These are phyloP conservation scores for Trypethelium eluteriae DNA, from an alignment of 495 filamentous ascomycete species.

Conservation along the genomic window DNA sequence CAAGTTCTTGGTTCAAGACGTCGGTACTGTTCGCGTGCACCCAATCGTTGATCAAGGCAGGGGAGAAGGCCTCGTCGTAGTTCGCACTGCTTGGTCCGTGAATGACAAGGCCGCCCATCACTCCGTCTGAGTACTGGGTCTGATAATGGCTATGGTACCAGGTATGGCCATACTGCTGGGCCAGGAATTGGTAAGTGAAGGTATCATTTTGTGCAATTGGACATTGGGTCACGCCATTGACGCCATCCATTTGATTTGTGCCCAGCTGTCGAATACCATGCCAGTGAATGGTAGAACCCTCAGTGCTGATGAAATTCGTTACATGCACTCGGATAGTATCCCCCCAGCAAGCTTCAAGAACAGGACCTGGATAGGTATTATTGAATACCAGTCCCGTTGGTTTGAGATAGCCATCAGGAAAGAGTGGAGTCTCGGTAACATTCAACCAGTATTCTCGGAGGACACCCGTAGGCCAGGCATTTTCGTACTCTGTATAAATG, in stretches of 20 bases:
- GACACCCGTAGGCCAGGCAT: not conserved
- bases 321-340: conserved; percentile 3
- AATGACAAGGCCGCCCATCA: conserved; percentile 13
- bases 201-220: conserved; percentile 27
- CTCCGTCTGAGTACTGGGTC: conserved; percentile 16
- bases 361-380: conserved; percentile 27
- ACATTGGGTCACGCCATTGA: conserved; percentile 15
- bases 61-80: conserved; percentile 12
- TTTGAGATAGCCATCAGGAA: conserved; percentile 15
- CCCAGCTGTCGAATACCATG: conserved; percentile 19
- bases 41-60: conserved; percentile 16
- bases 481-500: conserved; percentile 3
- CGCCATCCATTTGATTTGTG: conserved; percentile 13
- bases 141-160: conserved; percentile 34
- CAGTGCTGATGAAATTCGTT: conserved; percentile 7
- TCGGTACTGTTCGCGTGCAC: conserved; percentile 10
- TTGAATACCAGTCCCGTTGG: conserved; percentile 25
- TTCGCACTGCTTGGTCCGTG: conserved; percentile 15
- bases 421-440: not conserved
- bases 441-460: conserved; percentile 9
- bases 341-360: conserved; percentile 23
- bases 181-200: conserved; percentile 25
- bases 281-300: conserved; percentile 17
- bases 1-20: conserved; percentile 10
- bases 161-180: conserved; percentile 31